phyloP scores from a whole-genome alignment of 805 yeast species.

The Yamadazyma takamatsuzukensis region DNA sequence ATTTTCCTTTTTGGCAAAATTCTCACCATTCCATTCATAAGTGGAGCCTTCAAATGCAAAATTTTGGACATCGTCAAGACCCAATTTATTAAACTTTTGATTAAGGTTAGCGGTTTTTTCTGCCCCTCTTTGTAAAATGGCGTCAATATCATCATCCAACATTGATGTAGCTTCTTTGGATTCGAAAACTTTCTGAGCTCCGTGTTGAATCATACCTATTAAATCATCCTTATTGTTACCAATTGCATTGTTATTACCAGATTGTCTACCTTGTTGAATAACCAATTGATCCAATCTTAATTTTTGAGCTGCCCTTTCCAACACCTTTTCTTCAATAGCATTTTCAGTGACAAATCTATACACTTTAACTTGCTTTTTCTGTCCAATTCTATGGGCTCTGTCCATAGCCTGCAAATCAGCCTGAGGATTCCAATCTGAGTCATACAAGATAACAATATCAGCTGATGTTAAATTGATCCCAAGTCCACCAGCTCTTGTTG shows the following conservation, averaged over 20 bases:
- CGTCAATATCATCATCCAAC: slow-evolving; percentile 74
- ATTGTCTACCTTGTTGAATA: slow-evolving; percentile 80
- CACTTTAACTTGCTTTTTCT: slow-evolving; percentile 91
- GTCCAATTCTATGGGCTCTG: slow-evolving; percentile 96
- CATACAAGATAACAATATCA: slow-evolving; percentile 82
- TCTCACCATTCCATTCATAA: slow-evolving; percentile 95
- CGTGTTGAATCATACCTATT: slow-evolving; percentile 93
- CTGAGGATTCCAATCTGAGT: slow-evolving; percentile 98
- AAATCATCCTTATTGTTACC: slow-evolving; percentile 79
- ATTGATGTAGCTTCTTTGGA: slow-evolving; percentile 19
- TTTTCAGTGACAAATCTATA: slow-evolving; percentile 91
- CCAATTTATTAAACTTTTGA: slow-evolving; percentile 78
- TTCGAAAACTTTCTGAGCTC: slow-evolving; percentile 87
- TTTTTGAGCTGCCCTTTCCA: slow-evolving; percentile 94
- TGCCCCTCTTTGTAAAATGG: slow-evolving; percentile 74
- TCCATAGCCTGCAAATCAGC: slow-evolving; percentile 99
- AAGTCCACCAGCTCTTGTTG: slow-evolving; percentile 96
- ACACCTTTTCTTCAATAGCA: slow-evolving; percentile 93
- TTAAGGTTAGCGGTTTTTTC: slow-evolving; percentile 76
- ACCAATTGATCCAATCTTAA: slow-evolving; percentile 89
- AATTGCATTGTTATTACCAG: slow-evolving; percentile 40
- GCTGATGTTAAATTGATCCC: slow-evolving; percentile 93
- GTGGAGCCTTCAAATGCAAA: slow-evolving; percentile 86
- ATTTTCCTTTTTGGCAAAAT: slow-evolving; percentile 57
- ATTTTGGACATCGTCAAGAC: slow-evolving; percentile 89